Conservation (phyloP, 1,284 basidiomycete species). For the Cutaneotrichosporon spelunceum region DNA sequence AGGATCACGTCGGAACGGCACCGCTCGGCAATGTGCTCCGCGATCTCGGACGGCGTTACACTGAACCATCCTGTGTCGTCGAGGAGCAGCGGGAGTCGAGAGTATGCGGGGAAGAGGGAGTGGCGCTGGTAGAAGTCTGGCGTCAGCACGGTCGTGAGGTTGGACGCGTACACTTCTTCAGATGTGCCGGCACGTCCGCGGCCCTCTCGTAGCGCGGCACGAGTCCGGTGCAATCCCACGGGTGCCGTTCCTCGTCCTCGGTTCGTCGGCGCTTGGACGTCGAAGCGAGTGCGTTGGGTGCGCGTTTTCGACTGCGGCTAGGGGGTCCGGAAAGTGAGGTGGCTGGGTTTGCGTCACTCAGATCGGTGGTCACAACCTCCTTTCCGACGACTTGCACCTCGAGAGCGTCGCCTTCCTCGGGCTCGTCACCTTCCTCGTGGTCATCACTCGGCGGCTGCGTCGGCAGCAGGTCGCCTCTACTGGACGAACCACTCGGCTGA, state of each 20-base stretch:
- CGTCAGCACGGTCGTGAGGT: neutral
- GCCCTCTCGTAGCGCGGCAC: slow-evolving; percentile 65
- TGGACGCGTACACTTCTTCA: slow-evolving; percentile 70
- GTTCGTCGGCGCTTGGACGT: slow-evolving; percentile 16
- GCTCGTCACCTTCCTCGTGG: neutral
- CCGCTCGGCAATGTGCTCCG: slow-evolving; percentile 83
- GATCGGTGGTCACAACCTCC: no score
- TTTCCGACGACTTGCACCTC: slow-evolving; percentile 12
- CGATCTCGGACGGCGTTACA: slow-evolving; percentile 89
- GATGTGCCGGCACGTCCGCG: slow-evolving; percentile 66
- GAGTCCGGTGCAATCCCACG: slow-evolving; percentile 64
- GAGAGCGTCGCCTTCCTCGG: slow-evolving; percentile 8
- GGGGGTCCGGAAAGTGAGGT: no score
- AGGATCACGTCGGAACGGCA: slow-evolving; percentile 68
- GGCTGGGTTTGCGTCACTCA: no score
- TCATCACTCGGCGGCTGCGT: slow-evolving; percentile 25
- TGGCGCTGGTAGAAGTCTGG: slow-evolving; percentile 80
- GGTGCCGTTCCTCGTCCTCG: slow-evolving; percentile 30
- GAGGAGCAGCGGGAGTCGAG: slow-evolving; percentile 55
- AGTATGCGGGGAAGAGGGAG: slow-evolving; percentile 75
- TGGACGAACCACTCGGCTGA: neutral
- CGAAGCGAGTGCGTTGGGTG: neutral
- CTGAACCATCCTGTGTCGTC: slow-evolving; percentile 88
- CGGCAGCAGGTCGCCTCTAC: slow-evolving; percentile 16
- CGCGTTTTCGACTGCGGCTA: neutral